Conservation (phyloP, 495 filamentous ascomycete species). For the Friedmanniomyces endolithicus region DNA sequence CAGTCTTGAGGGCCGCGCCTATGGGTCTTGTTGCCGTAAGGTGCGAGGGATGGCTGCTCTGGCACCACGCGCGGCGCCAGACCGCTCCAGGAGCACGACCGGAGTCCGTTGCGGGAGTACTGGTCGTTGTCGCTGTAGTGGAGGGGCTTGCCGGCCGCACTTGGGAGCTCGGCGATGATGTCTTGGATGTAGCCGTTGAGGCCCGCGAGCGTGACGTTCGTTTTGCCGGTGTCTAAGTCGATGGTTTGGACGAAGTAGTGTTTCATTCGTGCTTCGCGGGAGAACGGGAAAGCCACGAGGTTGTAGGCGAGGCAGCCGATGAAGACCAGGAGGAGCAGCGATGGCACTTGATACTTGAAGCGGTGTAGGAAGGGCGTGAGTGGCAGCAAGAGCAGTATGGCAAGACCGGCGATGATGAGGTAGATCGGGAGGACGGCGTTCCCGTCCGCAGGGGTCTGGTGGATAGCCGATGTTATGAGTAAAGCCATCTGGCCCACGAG, state of each 20-base stretch:
- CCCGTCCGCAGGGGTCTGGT: conserved; percentile 60
- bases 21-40: neutral
- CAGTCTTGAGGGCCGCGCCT: neutral
- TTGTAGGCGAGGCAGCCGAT: conserved; percentile 75
- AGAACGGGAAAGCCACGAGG: conserved; percentile 80
- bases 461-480: conserved; percentile 54
- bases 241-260: conserved; percentile 74
- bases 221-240: conserved; percentile 60
- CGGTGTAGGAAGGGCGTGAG: conserved; percentile 77
- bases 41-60: conserved; percentile 17
- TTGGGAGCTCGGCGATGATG: conserved; percentile 57
- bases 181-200: conserved; percentile 56
- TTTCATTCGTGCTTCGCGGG: conserved; percentile 63
- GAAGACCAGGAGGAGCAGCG: conserved; percentile 62
- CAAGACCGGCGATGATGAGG: conserved; percentile 51
- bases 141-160: conserved; percentile 48
- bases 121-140: conserved; percentile 35
- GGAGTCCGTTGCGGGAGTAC: neutral
- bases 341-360: conserved; percentile 67
- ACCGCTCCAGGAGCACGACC: conserved; percentile 57
- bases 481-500: conserved; percentile 63
- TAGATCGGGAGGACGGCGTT: conserved; percentile 44
- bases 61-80: conserved; percentile 46
- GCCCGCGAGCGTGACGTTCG: conserved; percentile 57
- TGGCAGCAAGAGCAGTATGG: conserved; percentile 63